Conservation (phyloP, 176 grass and related monocot species). For the Raddia distichophylla region DNA sequence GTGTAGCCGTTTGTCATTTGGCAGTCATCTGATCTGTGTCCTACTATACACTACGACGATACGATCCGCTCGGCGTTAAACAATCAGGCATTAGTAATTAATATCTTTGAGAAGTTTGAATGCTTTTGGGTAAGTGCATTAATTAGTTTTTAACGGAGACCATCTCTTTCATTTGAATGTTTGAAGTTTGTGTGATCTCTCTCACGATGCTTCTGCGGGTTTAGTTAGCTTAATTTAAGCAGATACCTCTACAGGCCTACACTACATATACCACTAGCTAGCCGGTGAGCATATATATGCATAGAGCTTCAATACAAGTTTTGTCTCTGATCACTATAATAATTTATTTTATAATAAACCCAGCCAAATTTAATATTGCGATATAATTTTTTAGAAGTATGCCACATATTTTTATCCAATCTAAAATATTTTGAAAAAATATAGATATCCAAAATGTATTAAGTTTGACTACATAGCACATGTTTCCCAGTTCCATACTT, state of each 20-base stretch:
- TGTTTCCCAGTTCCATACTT: too few relatives aligned
- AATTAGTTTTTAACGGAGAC: not conserved
- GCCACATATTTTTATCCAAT: too few relatives aligned
- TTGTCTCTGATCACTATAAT: too few relatives aligned
- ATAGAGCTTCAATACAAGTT: too few relatives aligned
- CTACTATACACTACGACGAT: conserved; percentile 26
- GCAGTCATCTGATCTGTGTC: conserved; percentile 26
- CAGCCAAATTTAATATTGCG: too few relatives aligned
- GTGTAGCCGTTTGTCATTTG: conserved; percentile 41
- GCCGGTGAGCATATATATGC: too few relatives aligned
- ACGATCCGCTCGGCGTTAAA: conserved; percentile 7
- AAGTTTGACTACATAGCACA: too few relatives aligned
- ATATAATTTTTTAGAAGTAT: too few relatives aligned
- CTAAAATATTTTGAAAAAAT: too few relatives aligned
- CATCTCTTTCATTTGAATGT: conserved; percentile 28
- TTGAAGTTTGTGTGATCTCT: conserved; percentile 35
- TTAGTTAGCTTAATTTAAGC: not conserved
- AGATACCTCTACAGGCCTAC: not conserved
- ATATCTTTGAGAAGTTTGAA: conserved; percentile 41
- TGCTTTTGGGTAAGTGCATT: conserved; percentile 22
- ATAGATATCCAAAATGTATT: too few relatives aligned
- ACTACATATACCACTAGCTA: too few relatives aligned
- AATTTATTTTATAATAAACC: too few relatives aligned
- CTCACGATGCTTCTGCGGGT: not conserved
- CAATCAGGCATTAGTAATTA: not conserved